These are phyloP conservation scores for Heritiera fomes DNA, from an alignment of 345 rosid genomes.

Conservation along the genomic window DNA sequence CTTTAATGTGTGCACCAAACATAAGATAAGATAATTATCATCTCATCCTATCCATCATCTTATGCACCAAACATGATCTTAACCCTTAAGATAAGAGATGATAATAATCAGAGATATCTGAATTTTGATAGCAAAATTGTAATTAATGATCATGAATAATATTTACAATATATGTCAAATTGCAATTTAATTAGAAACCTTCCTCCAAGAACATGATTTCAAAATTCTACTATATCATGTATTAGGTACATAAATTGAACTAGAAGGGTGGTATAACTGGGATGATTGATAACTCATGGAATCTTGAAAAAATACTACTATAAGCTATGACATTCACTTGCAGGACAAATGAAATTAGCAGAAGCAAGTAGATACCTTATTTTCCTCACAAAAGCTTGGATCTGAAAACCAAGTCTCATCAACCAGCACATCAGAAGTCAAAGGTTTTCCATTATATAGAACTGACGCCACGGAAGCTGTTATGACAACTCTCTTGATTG, in stretches of 20 bases:
- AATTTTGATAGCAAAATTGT: neutral
- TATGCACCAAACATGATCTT: too few relatives aligned
- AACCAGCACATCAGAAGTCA: constrained; percentile 32
- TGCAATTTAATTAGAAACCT: neutral
- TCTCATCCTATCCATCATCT: too few relatives aligned
- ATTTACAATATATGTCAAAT: neutral
- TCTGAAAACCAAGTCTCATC: constrained; percentile 57
- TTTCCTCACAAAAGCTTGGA: constrained; percentile 31
- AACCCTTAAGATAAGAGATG: neutral
- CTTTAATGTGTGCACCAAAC: too few relatives aligned
- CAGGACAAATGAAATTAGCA: neutral
- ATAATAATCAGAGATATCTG: neutral
- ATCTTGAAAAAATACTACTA: neutral
- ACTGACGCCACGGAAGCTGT: constrained; percentile 51
- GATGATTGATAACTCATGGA: neutral
- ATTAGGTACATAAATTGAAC: neutral
- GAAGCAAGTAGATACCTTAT: constrained; percentile 17
- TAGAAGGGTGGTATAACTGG: neutral
- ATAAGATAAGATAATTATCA: too few relatives aligned
- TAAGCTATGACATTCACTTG: neutral
- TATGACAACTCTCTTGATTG: constrained; percentile 47
- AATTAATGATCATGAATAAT: neutral
- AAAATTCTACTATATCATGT: neutral
- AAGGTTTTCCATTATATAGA: constrained; percentile 32
- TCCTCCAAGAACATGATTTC: neutral